These are phyloP conservation scores for Quercus variabilis DNA, from an alignment of 306 rosid species.

Conservation along the genomic window DNA sequence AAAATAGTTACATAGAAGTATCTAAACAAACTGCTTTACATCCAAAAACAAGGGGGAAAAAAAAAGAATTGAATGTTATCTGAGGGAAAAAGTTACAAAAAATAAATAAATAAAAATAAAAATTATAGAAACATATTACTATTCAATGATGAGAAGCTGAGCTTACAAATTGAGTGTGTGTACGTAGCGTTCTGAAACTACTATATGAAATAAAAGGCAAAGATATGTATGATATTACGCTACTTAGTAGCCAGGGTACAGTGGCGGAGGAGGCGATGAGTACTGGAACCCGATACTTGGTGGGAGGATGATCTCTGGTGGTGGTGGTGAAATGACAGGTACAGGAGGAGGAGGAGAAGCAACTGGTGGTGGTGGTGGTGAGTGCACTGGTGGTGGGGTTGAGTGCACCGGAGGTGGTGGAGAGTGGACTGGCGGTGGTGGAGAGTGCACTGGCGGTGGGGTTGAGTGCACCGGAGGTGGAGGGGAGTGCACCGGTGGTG, in stretches of 20 bases:
- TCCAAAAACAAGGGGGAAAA: background rate
- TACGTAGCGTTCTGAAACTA: background rate
- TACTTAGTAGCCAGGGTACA: constrained; percentile 44
- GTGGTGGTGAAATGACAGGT: background rate
- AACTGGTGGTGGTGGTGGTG: background rate
- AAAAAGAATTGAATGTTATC: background rate
- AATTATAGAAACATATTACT: background rate
- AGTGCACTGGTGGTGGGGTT: background rate
- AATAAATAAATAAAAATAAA: background rate
- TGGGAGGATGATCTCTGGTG: constrained; percentile 34
- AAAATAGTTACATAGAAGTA: too few species aligned
- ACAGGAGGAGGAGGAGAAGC: background rate
- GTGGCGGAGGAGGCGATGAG: constrained; percentile 69
- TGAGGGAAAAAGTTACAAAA: background rate
- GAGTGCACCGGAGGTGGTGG: background rate
- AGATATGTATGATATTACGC: constrained; percentile 8
- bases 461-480: constrained; percentile 15
- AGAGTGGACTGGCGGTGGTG: constrained; percentile 7
- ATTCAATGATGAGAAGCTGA: background rate
- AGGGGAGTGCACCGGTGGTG: constrained; percentile 16
- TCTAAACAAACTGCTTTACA: background rate
- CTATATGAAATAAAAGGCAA: background rate
- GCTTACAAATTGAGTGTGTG: background rate
- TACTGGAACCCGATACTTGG: constrained; percentile 45
- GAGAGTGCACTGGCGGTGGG: constrained; percentile 8